phyloP scores from a whole-genome alignment of 768 basidiomycete genomes.

The Hypholoma sublateritium region DNA sequence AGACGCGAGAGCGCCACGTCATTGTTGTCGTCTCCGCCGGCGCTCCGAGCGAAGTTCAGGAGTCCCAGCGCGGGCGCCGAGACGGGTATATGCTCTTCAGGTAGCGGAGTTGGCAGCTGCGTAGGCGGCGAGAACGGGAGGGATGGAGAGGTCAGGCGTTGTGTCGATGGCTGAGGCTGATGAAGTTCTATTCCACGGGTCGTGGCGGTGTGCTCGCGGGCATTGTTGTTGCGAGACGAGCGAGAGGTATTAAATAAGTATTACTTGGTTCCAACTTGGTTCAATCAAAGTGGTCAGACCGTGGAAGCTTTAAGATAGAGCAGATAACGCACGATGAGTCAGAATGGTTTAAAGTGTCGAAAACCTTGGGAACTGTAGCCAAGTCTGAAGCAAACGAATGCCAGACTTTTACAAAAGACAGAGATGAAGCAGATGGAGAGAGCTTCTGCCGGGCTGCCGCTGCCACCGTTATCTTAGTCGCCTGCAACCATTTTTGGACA shows the following conservation, averaged over 20 bases:
- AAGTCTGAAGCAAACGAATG: constrained; percentile 17
- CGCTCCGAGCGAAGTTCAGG: constrained; percentile 5
- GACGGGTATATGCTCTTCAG: constrained; percentile 12
- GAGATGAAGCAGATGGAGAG: neutral
- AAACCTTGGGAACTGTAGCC: neutral
- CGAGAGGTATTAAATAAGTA: constrained; percentile 11
- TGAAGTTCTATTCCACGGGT: neutral
- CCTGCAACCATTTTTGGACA: constrained; percentile 1
- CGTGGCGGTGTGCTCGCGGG: constrained; percentile 2
- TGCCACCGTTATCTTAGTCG: constrained; percentile 11
- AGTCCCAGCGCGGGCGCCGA: neutral
- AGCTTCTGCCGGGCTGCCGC: constrained; percentile 4
- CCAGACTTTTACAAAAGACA: constrained; percentile 8
- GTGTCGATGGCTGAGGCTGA: neutral
- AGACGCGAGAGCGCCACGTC: constrained; percentile 1
- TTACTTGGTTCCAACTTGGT: neutral
- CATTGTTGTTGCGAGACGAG: constrained; percentile 6
- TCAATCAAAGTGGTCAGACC: neutral
- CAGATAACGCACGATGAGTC: constrained; percentile 9
- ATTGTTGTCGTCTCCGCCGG: neutral
- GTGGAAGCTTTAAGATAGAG: neutral
- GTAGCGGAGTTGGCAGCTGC: constrained; percentile 28
- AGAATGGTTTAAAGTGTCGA: neutral
- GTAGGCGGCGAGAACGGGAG: constrained; percentile 19
- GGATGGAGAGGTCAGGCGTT: neutral